phyloP scores from a whole-genome alignment of 1,139 yeast genomes.

The Sugiyamaella japonica region DNA sequence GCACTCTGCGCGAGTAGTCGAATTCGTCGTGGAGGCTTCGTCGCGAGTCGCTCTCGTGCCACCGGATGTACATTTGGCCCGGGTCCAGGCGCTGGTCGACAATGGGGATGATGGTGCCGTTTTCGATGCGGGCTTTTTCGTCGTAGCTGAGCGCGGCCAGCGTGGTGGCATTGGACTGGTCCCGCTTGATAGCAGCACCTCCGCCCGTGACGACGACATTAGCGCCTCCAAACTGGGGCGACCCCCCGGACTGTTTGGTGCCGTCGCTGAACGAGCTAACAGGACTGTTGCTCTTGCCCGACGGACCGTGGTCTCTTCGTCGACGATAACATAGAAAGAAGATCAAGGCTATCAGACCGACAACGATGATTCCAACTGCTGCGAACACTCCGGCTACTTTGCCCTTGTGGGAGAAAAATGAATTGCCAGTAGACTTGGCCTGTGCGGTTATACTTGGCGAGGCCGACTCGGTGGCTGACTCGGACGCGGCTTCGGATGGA shows the following conservation, averaged over 20 bases:
- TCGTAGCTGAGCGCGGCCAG: conserved; percentile 31
- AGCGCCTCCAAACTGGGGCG: conserved; percentile 16
- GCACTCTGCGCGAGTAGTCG: conserved; percentile 69
- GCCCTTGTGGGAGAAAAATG: conserved; percentile 57
- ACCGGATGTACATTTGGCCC: conserved; percentile 54
- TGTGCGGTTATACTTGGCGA: conserved; percentile 3
- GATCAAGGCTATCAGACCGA: conserved; percentile 44
- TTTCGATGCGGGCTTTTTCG: conserved; percentile 27
- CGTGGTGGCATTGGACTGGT: conserved; percentile 32
- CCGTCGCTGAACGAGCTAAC: conserved; percentile 19
- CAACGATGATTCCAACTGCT: conserved; percentile 60
- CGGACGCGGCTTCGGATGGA: conserved; percentile 13
- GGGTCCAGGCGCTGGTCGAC: conserved; percentile 74
- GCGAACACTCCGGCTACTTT: conserved; percentile 75
- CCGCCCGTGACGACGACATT: conserved; percentile 18
- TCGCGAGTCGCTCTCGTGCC: conserved; percentile 56
- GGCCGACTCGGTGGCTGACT: conserved; percentile 32
- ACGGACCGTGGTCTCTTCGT: conserved; percentile 24
- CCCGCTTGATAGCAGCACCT: conserved; percentile 26
- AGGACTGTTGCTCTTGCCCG: conserved; percentile 26
- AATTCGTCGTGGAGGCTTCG: conserved; percentile 70
- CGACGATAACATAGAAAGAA: conserved; percentile 34
- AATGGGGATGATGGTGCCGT: conserved; percentile 42
- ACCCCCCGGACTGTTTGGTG: conserved; percentile 9
- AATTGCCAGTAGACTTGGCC: conserved; percentile 24